These are phyloP conservation scores for Pythium angustatum DNA, from an alignment of 352 stramenopile genomes.

Conservation along the genomic window DNA sequence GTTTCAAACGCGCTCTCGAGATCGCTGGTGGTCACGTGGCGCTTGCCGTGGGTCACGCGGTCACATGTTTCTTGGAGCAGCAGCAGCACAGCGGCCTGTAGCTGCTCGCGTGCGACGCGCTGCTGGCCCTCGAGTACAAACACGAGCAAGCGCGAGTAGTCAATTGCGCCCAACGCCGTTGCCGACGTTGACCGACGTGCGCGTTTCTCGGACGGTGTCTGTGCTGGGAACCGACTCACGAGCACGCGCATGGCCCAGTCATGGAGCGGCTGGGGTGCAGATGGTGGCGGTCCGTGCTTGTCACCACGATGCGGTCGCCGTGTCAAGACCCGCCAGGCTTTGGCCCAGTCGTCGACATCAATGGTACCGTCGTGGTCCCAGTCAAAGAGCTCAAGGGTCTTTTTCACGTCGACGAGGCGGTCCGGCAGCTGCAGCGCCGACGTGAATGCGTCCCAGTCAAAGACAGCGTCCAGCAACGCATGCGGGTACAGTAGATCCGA, in stretches of 20 bases:
- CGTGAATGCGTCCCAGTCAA: conserved; percentile 45
- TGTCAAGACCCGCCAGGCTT: conserved; percentile 39
- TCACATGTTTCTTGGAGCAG: conserved; percentile 30
- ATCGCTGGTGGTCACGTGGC: conserved; percentile 29
- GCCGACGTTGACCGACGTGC: neutral
- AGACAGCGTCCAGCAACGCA: conserved; percentile 44
- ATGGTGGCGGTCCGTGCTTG: neutral
- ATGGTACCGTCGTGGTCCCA: conserved; percentile 43
- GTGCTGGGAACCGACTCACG: conserved; percentile 34
- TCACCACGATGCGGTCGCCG: neutral
- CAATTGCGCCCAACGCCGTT: conserved; percentile 30
- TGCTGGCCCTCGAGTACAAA: conserved; percentile 52
- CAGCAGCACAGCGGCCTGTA: conserved; percentile 30
- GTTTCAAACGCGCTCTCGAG: conserved; percentile 37
- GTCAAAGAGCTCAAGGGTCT: conserved; percentile 50
- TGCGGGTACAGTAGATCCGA: conserved; percentile 29
- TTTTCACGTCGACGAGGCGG: conserved; percentile 46
- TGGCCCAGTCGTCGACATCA: conserved; percentile 44
- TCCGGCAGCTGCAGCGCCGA: conserved; percentile 34
- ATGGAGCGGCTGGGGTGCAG: conserved; percentile 16
- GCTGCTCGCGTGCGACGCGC: conserved; percentile 16
- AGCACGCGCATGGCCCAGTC: conserved; percentile 51
- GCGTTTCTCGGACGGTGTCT: neutral
- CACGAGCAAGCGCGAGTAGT: conserved; percentile 51
- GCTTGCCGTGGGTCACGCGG: conserved; percentile 1